phyloP scores from a whole-genome alignment of 495 filamentous ascomycete genomes.

The Penicillium coffeae region DNA sequence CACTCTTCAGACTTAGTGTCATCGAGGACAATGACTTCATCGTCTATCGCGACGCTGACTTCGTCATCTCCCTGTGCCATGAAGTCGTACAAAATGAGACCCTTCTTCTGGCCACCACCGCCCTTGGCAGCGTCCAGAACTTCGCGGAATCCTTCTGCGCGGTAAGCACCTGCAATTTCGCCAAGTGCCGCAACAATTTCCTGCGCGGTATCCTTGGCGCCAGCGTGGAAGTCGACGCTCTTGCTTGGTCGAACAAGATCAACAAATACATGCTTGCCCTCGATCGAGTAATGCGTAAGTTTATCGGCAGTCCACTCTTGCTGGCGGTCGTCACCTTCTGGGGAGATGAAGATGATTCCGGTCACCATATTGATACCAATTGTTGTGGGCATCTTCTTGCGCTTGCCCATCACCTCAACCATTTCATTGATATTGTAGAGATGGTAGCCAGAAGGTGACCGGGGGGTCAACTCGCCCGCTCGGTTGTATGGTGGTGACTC shows the following conservation, averaged over 20 bases:
- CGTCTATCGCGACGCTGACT: conserved; percentile 83
- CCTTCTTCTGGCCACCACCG: conserved; percentile 67
- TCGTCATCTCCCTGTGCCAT: conserved; percentile 95
- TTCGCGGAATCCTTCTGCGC: conserved; percentile 80
- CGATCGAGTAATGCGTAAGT: conserved; percentile 90
- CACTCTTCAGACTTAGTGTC: conserved; percentile 92
- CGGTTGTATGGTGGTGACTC: conserved; percentile 59
- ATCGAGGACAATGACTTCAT: conserved; percentile 89
- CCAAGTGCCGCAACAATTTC: conserved; percentile 87
- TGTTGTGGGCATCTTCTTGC: conserved; percentile 95
- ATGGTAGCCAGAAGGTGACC: conserved; percentile 75
- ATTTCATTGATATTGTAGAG: conserved; percentile 97
- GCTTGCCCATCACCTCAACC: conserved; percentile 88
- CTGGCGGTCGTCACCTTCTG: conserved; percentile 81
- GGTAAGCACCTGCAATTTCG: conserved; percentile 80
- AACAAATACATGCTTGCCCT: conserved; percentile 97
- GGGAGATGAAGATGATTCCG: conserved; percentile 84
- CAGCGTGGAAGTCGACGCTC: conserved; percentile 94
- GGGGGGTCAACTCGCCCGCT: conserved; percentile 41
- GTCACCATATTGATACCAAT: conserved; percentile 84
- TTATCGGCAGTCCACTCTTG: conserved; percentile 94
- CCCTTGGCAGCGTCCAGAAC: conserved; percentile 75
- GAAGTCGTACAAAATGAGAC: conserved; percentile 89
- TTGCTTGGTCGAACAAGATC: conserved; percentile 87
- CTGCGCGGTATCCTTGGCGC: conserved; percentile 91